A percentile compares a stretch with the other conserved stretches of the same genome.
These are phyloP conservation scores for Boeremia exigua DNA, from an alignment of 2,329 filamentous ascomycete genomes.

Conservation along the genomic window DNA sequence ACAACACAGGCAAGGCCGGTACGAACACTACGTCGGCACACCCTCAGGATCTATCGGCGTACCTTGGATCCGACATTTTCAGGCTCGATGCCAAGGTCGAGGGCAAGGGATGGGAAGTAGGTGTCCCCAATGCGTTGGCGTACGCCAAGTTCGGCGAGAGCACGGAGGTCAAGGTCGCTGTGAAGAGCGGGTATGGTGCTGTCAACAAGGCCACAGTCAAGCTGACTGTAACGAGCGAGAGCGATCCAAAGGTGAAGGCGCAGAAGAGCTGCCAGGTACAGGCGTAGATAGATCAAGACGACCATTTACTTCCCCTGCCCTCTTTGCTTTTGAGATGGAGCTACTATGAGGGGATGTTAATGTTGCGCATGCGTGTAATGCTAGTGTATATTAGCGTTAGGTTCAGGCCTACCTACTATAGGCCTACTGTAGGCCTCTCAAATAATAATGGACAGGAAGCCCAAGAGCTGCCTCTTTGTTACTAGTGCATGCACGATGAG, in stretches of 20 bases:
- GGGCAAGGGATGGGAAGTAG: slow-evolving; percentile 56
- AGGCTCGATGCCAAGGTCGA: slow-evolving; percentile 54
- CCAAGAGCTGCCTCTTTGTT: slow-evolving; percentile 4
- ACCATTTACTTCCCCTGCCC: too few species aligned
- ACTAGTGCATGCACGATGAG: slow-evolving; percentile 6
- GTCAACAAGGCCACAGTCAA: slow-evolving; percentile 50
- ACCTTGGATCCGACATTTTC: slow-evolving; percentile 56
- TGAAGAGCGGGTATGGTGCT: slow-evolving; percentile 37
- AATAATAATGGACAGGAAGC: too few species aligned
- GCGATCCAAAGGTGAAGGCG: slow-evolving; percentile 36
- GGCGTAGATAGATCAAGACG: not conserved
- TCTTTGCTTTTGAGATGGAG: too few species aligned
- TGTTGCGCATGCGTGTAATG: too few species aligned
- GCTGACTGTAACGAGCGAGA: slow-evolving; percentile 56
- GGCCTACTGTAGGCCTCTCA: too few species aligned
- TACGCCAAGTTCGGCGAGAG: slow-evolving; percentile 51
- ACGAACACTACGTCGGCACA: slow-evolving; percentile 25
- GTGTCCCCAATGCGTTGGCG: slow-evolving; percentile 49
- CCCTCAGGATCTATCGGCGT: slow-evolving; percentile 48
- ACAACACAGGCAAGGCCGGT: slow-evolving; percentile 52
- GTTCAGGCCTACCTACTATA: too few species aligned
- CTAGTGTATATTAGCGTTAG: too few species aligned
- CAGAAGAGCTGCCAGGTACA: slow-evolving; percentile 20
- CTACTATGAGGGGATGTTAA: not conserved
- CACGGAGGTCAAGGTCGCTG: slow-evolving; percentile 52